Evolutionary conservation across 106 monocot species (phyloP).

Genomic region (Phalaenopsis aphrodite): DNA sequence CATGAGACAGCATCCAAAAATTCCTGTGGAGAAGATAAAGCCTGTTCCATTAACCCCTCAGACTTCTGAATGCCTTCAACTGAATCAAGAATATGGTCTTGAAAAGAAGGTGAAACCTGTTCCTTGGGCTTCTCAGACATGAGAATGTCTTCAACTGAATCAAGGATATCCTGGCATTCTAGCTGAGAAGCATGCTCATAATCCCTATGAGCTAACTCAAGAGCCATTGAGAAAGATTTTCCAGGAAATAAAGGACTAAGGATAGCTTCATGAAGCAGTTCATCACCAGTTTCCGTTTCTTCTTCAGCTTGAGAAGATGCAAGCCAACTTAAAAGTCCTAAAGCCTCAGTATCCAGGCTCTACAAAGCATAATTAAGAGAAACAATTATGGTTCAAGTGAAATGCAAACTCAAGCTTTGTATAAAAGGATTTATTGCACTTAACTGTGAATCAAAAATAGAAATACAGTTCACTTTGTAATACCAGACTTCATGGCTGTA

Average conservation of each 20-base stretch:
- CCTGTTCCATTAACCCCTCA: slow-evolving; percentile 22
- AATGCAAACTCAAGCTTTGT: not conserved
- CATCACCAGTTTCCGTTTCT: slow-evolving; percentile 65
- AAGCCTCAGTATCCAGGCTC: slow-evolving; percentile 45
- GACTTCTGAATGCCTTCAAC: slow-evolving; percentile 20
- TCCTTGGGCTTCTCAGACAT: slow-evolving; percentile 22
- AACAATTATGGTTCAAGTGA: not conserved
- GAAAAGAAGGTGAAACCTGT: slow-evolving; percentile 6
- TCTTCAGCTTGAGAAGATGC: slow-evolving; percentile 85
- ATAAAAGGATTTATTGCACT: not conserved
- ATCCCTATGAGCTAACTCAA: slow-evolving; percentile 72
- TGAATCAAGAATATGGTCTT: slow-evolving; percentile 61
- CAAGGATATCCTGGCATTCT: slow-evolving; percentile 95
- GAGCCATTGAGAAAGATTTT: slow-evolving; percentile 34
- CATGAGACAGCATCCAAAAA: slow-evolving; percentile 18
- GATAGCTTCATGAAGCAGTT: slow-evolving; percentile 60
- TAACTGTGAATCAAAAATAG: not conserved
- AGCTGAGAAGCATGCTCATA: slow-evolving; percentile 76
- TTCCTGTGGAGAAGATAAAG: slow-evolving; percentile 2
- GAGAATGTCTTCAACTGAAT: slow-evolving; percentile 39
- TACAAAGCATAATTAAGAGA: slow-evolving; percentile 16
- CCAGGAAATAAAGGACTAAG: slow-evolving; percentile 55
- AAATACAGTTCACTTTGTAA: not conserved
- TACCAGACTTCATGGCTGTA: not conserved
- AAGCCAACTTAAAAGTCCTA: slow-evolving; percentile 80